A percentile compares a stretch with the other conserved stretches of the same genome.
phyloP scores from a whole-genome alignment of 108 stramenopile species.

The Parmales sp. region DNA sequence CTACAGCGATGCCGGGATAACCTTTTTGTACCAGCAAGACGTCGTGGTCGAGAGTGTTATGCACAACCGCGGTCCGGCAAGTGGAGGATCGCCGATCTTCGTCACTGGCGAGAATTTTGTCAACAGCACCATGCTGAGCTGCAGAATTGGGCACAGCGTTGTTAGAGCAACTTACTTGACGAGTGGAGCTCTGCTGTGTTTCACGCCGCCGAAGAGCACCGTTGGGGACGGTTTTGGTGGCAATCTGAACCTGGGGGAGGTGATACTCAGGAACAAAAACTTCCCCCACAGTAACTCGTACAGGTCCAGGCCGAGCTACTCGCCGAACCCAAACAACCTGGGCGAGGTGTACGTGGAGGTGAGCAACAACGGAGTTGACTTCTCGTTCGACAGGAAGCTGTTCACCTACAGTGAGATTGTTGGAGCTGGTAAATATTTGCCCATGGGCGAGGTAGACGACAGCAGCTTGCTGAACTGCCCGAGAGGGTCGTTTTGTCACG shows the following conservation, averaged over 20 bases:
- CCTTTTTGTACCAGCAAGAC: constrained; percentile 38
- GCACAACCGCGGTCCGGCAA: constrained; percentile 9
- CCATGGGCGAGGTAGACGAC: neutral
- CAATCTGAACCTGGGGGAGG: too few species aligned
- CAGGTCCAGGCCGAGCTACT: neutral
- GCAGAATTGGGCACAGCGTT: constrained; percentile 30
- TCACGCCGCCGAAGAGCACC: constrained; percentile 17
- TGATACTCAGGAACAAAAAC: too few species aligned
- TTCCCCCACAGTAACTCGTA: neutral
- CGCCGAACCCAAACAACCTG: neutral
- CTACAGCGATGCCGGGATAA: constrained; percentile 30
- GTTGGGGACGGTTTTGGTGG: neutral
- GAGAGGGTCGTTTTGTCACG: constrained; percentile 1
- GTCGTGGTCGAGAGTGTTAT: constrained; percentile 19
- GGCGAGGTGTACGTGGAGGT: constrained; percentile 19
- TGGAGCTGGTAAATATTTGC: neutral
- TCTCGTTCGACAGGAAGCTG: constrained; percentile 19
- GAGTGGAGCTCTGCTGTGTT: constrained; percentile 20
- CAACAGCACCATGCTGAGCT: constrained; percentile 34
- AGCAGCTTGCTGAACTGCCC: constrained; percentile 1
- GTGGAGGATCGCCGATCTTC: constrained; percentile 20
- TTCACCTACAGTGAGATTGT: neutral
- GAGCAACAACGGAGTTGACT: constrained; percentile 43
- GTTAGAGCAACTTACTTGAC: constrained; percentile 23
- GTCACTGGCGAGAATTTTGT: constrained; percentile 34